Percentiles rank a stretch among this genome's conserved stretches.
These are phyloP conservation scores for Leccinum incarnatum DNA, from an alignment of 768 basidiomycete genomes.

Conservation along the genomic window DNA sequence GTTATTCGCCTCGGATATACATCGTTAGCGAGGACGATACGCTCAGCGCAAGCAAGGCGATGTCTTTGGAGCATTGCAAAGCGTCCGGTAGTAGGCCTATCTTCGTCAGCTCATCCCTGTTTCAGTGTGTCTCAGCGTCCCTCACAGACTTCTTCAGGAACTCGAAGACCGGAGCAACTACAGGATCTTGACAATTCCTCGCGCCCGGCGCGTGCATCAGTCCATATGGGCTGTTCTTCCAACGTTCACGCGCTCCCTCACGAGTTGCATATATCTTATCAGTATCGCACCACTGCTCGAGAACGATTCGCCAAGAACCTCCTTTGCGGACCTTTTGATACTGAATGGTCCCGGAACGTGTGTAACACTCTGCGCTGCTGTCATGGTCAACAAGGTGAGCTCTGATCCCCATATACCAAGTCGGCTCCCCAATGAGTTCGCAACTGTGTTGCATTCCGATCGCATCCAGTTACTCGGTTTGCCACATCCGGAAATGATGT, in stretches of 20 bases:
- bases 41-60: conserved; percentile 72
- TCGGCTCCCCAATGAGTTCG: neutral
- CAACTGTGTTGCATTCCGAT: conserved; percentile 10
- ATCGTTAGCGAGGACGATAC: conserved; percentile 78
- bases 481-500: conserved; percentile 69
- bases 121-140: neutral
- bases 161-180: conserved; percentile 30
- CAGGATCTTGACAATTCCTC: conserved; percentile 67
- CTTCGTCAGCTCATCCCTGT: conserved; percentile 15
- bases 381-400: conserved; percentile 70
- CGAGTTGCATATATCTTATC: conserved; percentile 59
- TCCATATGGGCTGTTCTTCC: conserved; percentile 64
- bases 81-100: neutral
- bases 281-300: conserved; percentile 49
- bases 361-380: conserved; percentile 69
- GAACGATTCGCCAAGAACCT: conserved; percentile 9
- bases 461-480: conserved; percentile 68
- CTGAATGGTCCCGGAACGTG: conserved; percentile 97
- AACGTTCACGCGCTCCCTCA: conserved; percentile 61
- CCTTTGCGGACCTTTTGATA: conserved; percentile 73
- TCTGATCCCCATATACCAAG: neutral
- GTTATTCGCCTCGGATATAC: conserved; percentile 78
- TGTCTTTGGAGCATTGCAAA: conserved; percentile 52
- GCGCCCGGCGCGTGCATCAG: conserved; percentile 88
- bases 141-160: conserved; percentile 13